Base-by-base conservation (phyloP, 2,329 filamentous ascomycete genomes). In the Dactylellina haptotyla region DNA sequence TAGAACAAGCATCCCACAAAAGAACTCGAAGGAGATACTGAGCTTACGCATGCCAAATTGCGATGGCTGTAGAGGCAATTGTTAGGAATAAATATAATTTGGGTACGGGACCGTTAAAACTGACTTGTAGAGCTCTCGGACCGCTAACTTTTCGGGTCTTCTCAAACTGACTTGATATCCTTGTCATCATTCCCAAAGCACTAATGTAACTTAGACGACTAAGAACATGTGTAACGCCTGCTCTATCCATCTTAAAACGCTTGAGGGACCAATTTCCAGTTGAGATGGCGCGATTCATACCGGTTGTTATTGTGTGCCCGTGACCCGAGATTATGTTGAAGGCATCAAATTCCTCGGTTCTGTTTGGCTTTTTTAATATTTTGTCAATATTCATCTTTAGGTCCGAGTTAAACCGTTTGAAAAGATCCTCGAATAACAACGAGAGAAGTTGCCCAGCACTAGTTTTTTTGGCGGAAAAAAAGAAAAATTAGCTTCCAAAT, bases 181-280 rank as follows among this genome's bases (percentile, higher is more conserved):
- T 87, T 12, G 95, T 99, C 95, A 99, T 99, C 96, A 99, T 99
- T 75, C 96, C 96, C 26, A 99, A 87, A 26, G 95, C 95, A 75
- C 90, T 91, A 80, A 99, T 97, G 80, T 98, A 99, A 81, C 94
- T 98, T 63, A 99, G 84, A 75, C 95, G 88, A 82, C 94, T 98
- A 53, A 99, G 85, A 41, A 99, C 93, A 81, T 99, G 95, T 0
- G 96, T 98, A 20, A 99, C 93, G 79, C 95, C 95, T 20, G 95
- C 94, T 80, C 94, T 87, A 79, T 98, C 96, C 95, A 99, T 99
- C 81, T 94, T 93, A 84, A 99, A 99, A 80, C 96, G 92, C 82
- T 97, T 97, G 77, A 99, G 86, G 75, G 87, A 97, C 95, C 95
- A 99, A 79, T 99, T 99, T 18, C 95, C 95, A 0, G 95, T 98